phyloP scores from a whole-genome alignment of 2,329 filamentous ascomycete species.

The Rhinocladiella similis region DNA sequence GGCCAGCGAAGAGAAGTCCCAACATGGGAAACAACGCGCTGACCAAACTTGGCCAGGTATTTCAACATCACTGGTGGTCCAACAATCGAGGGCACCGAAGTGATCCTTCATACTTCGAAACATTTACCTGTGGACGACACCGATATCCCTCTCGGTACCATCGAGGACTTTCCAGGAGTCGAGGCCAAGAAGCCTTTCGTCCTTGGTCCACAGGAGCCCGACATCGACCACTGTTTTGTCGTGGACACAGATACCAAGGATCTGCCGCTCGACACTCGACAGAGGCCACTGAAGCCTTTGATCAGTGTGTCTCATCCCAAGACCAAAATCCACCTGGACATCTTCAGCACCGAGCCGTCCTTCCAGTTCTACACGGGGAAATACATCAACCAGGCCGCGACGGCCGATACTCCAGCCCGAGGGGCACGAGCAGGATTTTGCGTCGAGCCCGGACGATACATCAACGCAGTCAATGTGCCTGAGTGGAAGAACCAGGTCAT shows the following conservation, averaged over 20 bases:
- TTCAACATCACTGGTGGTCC: constrained; percentile 65
- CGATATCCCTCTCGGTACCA: constrained; percentile 71
- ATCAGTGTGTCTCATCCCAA: constrained; percentile 72
- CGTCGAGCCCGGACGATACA: constrained; percentile 86
- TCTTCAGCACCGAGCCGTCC: constrained; percentile 86
- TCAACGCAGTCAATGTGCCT: constrained; percentile 81
- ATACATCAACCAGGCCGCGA: constrained; percentile 73
- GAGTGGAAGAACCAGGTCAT: constrained; percentile 78
- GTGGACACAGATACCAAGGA: constrained; percentile 62
- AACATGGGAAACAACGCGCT: too few relatives aligned
- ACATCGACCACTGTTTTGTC: constrained; percentile 90
- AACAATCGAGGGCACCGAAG: constrained; percentile 63
- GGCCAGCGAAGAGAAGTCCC: background rate
- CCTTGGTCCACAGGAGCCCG: constrained; percentile 68
- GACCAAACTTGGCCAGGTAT: constrained; percentile 48
- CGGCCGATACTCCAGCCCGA: constrained; percentile 61
- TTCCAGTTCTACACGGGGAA: constrained; percentile 97
- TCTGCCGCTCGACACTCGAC: constrained; percentile 67
- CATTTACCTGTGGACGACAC: constrained; percentile 73
- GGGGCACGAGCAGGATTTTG: constrained; percentile 76
- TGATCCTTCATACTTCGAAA: constrained; percentile 57
- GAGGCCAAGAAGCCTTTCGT: constrained; percentile 68
- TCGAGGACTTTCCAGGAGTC: constrained; percentile 65
- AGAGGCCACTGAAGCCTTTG: constrained; percentile 63
- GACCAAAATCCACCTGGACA: constrained; percentile 78